Evolutionary conservation across 1,139 yeast species (phyloP), one percentile per base, ranked within the genome.

Genomic region (Blastobotrys ciferrii): DNA sequence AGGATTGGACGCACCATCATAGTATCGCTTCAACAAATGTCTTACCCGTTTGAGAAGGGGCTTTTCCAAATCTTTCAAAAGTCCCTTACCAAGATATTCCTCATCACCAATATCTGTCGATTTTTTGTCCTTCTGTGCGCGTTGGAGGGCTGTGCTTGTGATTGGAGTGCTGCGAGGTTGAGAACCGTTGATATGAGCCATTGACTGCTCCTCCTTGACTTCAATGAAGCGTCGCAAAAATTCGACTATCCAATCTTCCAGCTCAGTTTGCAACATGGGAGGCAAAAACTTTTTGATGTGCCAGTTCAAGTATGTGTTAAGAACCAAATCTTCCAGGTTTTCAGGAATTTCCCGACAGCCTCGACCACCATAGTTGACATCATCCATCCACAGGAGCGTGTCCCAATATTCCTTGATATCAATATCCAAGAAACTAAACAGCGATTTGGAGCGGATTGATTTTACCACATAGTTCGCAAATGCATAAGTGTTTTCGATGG

Each of bases 381-480:
- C 83, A 64, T 94, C 97, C 95, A 91, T 87, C 98, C 98, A 94
- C 2, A 92, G 71, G 53, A 94, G 71, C 14, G 86, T 63, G 65
- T 92, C 97, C 98, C 98, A 92, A 62, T 88, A 91, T 58, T 81
- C 81, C 13, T 75, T 76, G 43, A 92, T 84, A 28, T 73, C 71
- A 58, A 94, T 69, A 58, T 91, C 97, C 58, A 94, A 70, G 64
- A 83, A 89, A 58, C 84, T 82, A 67, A 92, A 92, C 54, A 89
- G 68, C 0, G 96, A 94, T 59, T 83, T 86, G 1, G 88, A 75
- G 58, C 96, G 75, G 4, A 91, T 81, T 1, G 95, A 82, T 56
- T 87, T 85, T 41, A 87, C 75, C 43, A 89, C 73, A 62, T 89
- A 89, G 57, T 87, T 89, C n/a, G 96, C 94, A 65, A 85, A 91